Conservation (phyloP, 352 stramenopile species). For the Thalassiosira livingstoniorum region DNA sequence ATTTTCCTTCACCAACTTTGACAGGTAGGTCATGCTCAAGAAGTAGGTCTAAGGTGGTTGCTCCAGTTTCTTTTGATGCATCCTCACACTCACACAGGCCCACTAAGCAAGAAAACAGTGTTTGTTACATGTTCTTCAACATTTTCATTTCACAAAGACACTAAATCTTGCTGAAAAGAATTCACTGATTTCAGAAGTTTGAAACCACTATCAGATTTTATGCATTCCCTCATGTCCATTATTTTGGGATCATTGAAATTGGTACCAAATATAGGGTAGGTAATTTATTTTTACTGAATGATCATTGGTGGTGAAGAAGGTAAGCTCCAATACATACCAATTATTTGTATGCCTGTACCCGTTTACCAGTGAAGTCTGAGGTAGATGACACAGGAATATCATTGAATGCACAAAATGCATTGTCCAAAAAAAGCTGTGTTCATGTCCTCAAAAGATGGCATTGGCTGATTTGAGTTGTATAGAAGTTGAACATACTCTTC, state of each 20-base stretch:
- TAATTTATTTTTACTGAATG: background rate
- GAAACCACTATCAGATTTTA: background rate
- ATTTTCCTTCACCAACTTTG: background rate
- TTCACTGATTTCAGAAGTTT: too few relatives aligned
- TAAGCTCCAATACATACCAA: too few relatives aligned
- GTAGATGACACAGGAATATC: background rate
- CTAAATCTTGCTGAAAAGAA: too few relatives aligned
- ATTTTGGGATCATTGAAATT: background rate
- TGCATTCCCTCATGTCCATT: background rate
- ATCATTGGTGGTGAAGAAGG: too few relatives aligned
- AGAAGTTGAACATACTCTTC: background rate
- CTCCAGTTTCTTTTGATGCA: background rate
- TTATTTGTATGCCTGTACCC: too few relatives aligned
- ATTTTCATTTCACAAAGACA: constrained; percentile 7
- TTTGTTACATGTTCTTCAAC: background rate
- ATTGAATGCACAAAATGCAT: background rate
- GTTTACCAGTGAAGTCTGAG: background rate
- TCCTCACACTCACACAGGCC: constrained; percentile 12
- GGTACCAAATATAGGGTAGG: background rate
- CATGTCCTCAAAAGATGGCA: background rate
- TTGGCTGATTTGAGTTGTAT: background rate
- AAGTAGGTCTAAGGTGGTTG: constrained; percentile 8
- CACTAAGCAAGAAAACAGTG: constrained; percentile 1
- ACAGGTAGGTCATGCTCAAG: constrained; percentile 4
- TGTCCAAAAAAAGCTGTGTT: background rate